phyloP scores from a whole-genome alignment of 208 protist species.

The Acanthamoeba healyi region DNA sequence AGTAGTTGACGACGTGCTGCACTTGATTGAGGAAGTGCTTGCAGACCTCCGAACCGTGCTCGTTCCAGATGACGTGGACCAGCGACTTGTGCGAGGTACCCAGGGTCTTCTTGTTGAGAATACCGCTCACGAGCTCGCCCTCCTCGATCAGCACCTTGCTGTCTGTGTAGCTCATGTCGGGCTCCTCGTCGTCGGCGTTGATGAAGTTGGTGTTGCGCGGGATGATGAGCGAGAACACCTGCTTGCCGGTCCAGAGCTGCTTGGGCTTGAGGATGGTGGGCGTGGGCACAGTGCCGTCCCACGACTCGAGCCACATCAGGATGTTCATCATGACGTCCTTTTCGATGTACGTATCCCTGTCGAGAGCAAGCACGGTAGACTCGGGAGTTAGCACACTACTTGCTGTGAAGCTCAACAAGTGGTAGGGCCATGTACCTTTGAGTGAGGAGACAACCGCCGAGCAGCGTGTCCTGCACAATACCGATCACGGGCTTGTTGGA shows the following conservation, averaged over 20 bases:
- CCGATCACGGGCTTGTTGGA: constrained; percentile 98
- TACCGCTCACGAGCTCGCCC: constrained; percentile 87
- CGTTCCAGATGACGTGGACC: constrained; percentile 98
- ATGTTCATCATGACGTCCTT: constrained; percentile 98
- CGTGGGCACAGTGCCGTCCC: constrained; percentile 94
- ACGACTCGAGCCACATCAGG: constrained; percentile 97
- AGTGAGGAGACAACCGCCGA: constrained; percentile 88
- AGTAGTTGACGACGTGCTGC: constrained; percentile 98
- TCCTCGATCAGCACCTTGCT: constrained; percentile 80
- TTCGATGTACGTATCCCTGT: constrained; percentile 97
- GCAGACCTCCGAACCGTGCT: constrained; percentile 96
- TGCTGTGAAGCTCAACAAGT: no score
- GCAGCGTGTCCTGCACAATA: constrained; percentile 99
- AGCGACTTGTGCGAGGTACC: constrained; percentile 75
- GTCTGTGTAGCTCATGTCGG: constrained; percentile 87
- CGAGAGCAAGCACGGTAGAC: constrained; percentile 93
- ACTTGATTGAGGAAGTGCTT: constrained; percentile 93
- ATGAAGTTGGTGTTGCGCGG: constrained; percentile 95
- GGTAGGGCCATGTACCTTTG: constrained; percentile 95
- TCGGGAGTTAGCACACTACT: constrained; percentile 76
- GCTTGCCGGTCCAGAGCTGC: constrained; percentile 99
- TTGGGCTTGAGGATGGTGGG: constrained; percentile 98
- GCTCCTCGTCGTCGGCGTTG: constrained; percentile 87
- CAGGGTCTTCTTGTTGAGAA: constrained; percentile 86
- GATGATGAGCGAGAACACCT: constrained; percentile 98